Evolutionary conservation across 805 yeast genomes (phyloP).

Genomic region (Barnettozyma sucrosica): DNA sequence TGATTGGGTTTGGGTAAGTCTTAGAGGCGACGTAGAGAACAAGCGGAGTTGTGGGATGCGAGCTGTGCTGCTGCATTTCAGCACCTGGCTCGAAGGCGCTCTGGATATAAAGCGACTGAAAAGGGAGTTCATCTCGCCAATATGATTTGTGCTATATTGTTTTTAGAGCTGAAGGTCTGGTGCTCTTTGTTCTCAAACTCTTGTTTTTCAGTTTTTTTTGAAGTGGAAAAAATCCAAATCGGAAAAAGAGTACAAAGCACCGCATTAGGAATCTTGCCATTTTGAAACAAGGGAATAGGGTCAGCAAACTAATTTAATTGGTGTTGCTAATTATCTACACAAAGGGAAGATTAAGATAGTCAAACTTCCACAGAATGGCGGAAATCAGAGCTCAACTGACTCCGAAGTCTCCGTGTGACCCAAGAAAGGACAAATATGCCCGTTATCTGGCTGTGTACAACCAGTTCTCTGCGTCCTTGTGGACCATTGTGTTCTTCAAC

Average conservation of each 20-base stretch:
- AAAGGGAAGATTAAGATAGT: neutral
- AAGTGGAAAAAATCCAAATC: neutral
- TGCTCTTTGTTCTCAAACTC: no score
- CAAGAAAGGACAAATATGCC: conserved; percentile 5
- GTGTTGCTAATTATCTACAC: no score
- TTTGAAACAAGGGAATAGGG: neutral
- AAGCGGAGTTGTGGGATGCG: neutral
- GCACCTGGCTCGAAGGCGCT: neutral
- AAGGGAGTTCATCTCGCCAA: conserved; percentile 1
- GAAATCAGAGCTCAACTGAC: neutral
- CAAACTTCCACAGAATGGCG: neutral
- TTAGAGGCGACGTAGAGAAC: neutral
- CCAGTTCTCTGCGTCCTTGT: conserved; percentile 44
- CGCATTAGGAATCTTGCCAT: neutral
- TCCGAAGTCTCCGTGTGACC: conserved; percentile 1
- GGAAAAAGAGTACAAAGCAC: neutral
- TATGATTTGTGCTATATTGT: neutral
- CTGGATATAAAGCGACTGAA: conserved; percentile 5
- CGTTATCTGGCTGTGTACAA: conserved; percentile 41
- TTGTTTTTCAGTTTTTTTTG: neutral
- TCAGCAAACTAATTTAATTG: no score
- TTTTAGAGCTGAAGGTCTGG: no score
- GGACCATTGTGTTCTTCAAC: conserved; percentile 46
- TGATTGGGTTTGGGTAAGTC: conserved; percentile 2
- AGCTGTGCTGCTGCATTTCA: neutral